Conservation (phyloP, 352 stramenopile species). For the Globisporangium spiculum region DNA sequence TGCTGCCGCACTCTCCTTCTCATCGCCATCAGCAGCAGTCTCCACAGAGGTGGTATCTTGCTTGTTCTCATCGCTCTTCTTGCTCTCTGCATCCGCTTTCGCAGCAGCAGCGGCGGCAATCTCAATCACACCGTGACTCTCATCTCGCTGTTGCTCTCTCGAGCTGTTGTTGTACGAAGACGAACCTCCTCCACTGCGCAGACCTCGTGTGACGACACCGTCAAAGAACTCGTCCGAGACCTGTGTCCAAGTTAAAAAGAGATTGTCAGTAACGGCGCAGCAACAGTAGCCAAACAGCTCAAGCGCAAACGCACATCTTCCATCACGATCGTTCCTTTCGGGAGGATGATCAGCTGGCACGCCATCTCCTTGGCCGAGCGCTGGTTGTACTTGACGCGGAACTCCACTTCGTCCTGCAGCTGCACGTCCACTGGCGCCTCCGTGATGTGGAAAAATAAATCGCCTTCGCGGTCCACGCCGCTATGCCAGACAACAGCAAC, state of each 20-base stretch:
- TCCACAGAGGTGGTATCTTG: background rate
- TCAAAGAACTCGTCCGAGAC: slow-evolving; percentile 49
- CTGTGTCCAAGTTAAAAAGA: slow-evolving; percentile 13
- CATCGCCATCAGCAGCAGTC: background rate
- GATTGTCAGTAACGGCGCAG: background rate
- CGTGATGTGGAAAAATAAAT: slow-evolving; percentile 83
- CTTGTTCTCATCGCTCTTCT: background rate
- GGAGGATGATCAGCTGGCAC: slow-evolving; percentile 54
- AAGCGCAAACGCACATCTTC: slow-evolving; percentile 40
- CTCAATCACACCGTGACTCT: slow-evolving; percentile 18
- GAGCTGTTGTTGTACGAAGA: slow-evolving; percentile 34
- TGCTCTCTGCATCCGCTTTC: slow-evolving; percentile 8
- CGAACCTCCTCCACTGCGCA: slow-evolving; percentile 27
- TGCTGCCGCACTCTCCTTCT: slow-evolving; percentile 3
- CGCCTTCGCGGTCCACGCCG: slow-evolving; percentile 60
- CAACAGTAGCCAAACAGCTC: no score
- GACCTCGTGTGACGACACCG: slow-evolving; percentile 64
- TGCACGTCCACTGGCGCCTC: slow-evolving; percentile 68
- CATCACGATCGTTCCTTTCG: slow-evolving; percentile 73
- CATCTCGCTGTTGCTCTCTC: slow-evolving; percentile 14
- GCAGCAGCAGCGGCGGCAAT: slow-evolving; percentile 7
- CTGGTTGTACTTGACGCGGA: slow-evolving; percentile 69
- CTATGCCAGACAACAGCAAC: slow-evolving; percentile 19
- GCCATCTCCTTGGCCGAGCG: slow-evolving; percentile 74
- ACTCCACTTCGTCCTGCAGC: slow-evolving; percentile 73